Base-by-base conservation (phyloP, 495 filamentous ascomycete genomes). In the Penicillium cinerascens region DNA sequence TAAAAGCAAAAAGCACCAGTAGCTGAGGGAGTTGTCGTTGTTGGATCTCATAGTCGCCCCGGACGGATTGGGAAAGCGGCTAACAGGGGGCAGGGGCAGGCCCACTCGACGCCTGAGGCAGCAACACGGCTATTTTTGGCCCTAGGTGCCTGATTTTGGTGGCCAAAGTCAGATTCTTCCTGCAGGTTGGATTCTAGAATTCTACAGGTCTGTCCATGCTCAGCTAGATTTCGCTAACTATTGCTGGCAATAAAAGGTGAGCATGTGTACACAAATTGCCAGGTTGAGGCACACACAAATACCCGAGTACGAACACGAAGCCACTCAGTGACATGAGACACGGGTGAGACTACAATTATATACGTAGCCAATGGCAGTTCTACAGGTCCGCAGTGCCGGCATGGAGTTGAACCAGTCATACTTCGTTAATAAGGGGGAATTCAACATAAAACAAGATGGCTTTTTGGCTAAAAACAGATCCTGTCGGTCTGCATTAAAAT, bases 401-500 rank as follows among this genome's bases (percentile, higher is more conserved):
- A 57, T 60, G 48, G 59, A 67, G 59, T 49, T 59, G 59, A 65
- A 69, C 68, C 65, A 65, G 66, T 72, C 64, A 68, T 71, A 70
- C 71, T 74, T 74, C 71, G 71, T 72, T 74, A 69, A 64, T 61
- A 52, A 61, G 58, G 59, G 59, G 66, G 64, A 58, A 70, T 64
- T 60, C 56, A 62, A 67, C 58, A 64, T 61, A 61, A 66, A 66
- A 63, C 56, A 60, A 66, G 52, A 67, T 65, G 56, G 64, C 52
- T 67, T 71, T 72, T 75, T 73, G 67, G 72, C 67, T 75, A 75
- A 68, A 65, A 72, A 66, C 68, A 66, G 63, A 71, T 59, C 68
- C 63, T 60, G 58, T 52, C 52, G 67, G 70, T 65, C 67, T 69
- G 70, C 62, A 73, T 72, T 72, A 71, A 62, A 61, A 64, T 71